Base-by-base conservation (phyloP, 1,284 basidiomycete genomes). In the Cryptococcus floricola region DNA sequence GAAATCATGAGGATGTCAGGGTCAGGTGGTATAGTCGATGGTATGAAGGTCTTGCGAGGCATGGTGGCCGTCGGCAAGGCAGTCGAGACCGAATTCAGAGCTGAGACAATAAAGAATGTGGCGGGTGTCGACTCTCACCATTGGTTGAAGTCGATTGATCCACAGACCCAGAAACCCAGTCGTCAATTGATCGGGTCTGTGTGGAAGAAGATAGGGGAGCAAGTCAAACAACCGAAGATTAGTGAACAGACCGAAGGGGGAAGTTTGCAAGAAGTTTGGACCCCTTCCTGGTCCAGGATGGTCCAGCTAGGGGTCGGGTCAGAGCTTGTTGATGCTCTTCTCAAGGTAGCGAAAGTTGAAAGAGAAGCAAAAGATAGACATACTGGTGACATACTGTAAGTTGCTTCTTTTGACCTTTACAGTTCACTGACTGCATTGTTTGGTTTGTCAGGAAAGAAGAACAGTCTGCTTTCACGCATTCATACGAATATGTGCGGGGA, bases 401-500 rank as follows among this genome's bases (percentile, higher is more conserved):
- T 57, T 12, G n/a, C 27, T 18, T 34, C 37, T 38, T 48, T 6
- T 10, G 31, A 5, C 31, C 31, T 34, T 34, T 6, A 10, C 31
- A 34, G 7, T 10, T 10, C 10, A 10, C 31, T 34, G 31, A 34
- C 31, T 34, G 31, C 31, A 6, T 34, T 10, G 31, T 10, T 6
- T 10, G 31, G 31, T 10, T 8, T 10, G 10, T 55, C 64, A 89
- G 87, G 34, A 78, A 81, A 42, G 93, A 98, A 77, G 79, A 81
- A 16, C 95, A 98, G 66, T 89, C 91, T 0, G 95, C 94, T 0
- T 95, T 98, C 77, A 87, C 85, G 59, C 91, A 97, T 70, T 82
- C 85, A 2, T 97, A 97, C 72, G 94, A 98, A 77, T 97, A 96
- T 70, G 74, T 88, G n/a, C 85, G 90, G 18, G 94, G 95, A 0